Base-by-base conservation (phyloP, 257 asterid species). In the Anisodus tanguticus region DNA sequence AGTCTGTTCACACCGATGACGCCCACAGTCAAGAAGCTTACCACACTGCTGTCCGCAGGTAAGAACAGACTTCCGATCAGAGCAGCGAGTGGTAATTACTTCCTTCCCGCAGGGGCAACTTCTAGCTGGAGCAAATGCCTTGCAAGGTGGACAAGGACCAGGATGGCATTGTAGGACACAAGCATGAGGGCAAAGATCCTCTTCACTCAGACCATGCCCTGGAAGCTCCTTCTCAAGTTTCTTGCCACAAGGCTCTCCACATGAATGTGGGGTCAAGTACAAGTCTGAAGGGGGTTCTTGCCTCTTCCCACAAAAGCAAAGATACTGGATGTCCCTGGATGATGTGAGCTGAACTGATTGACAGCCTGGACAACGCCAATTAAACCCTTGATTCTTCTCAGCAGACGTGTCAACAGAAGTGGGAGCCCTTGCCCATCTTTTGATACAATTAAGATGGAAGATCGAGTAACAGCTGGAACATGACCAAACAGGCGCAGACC, bases 281-380 rank as follows among this genome's bases (percentile, higher is more conserved):
- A 93, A 91, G 89, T 97, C 99, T 37, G 98, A 87, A 63, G 97
- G 94, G 11, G 98, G 99, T 57, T 97, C 98, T 0, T 85, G 94
- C 88, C 98, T 93, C 89, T 92, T 95, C 84, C 96, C 94, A 82
- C 99, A 97, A 83, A 95, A 95, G 90, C 99, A 97, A 81, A 89
- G 83, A 80, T 97, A 97, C 6, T 89, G 92, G 82, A 97, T 95
- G 84, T 95, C 98, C 93, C 88, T 93, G 8, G 93, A 91, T 39
- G 98, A 93, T 78, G 86, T 91, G 79, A 97, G 97, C 90, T 93
- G 99, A 86, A 97, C 99, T 0, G 92, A 90, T 84, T 97, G 99
- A 82, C 99, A 97, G 51, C 99, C 99, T 8, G 99, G 99, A 91
- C 99, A 97, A 76, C 99, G 95, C 98, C 98, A 97, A 87, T 97